Base-by-base conservation (phyloP, 2,329 filamentous ascomycete species). In the Pestalotiopsis sp. region DNA sequence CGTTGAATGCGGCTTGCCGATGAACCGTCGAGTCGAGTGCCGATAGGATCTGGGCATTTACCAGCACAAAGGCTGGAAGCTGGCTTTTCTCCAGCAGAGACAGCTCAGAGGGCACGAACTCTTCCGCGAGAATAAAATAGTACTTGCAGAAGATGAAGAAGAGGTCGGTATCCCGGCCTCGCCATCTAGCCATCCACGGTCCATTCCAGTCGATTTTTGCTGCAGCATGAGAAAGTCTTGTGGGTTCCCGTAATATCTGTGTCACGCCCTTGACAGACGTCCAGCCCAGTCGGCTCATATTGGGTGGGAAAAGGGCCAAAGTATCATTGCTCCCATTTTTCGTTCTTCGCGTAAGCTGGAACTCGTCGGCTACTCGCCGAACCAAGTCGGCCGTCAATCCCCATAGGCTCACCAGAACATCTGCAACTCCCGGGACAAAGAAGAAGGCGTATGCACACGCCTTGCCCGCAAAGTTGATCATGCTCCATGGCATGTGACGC, bases 111-210 rank as follows among this genome's bases (percentile, higher is more conserved):
- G 91, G 90, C 73, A 92, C 84, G 72, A 92, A 92, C 69, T 96
- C 93, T 56, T 93, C 89, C 3, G 91, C 86, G 3, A 98, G 84
- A 23, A 95, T 87, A 78, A 95, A 92, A 74, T 92, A 97, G 77
- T 96, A 91, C 80, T 97, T 97, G 81, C 91, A 89, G 76, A 98
- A 98, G 59, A 97, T 92, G 81, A 95, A 97, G 77, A 97, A 93
- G 41, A 98, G 84, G 76, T 97, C 95, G 3, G 92, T 97, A 74
- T 97, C 94, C 2, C 90, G 89, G 14, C 95, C 95, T 70, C 90
- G 91, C 95, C 95, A 98, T 70, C 94, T 89, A 52, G 92, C 89
- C 7, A 93, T 84, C 95, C 95, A 98, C 0, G 91, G 90, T 1
- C 93, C 93, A 74, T 92, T 90, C 94, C 95, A 98, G 58, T 90